phyloP scores from a whole-genome alignment of 2,329 filamentous ascomycete species.

The Botrytis pseudocinerea region DNA sequence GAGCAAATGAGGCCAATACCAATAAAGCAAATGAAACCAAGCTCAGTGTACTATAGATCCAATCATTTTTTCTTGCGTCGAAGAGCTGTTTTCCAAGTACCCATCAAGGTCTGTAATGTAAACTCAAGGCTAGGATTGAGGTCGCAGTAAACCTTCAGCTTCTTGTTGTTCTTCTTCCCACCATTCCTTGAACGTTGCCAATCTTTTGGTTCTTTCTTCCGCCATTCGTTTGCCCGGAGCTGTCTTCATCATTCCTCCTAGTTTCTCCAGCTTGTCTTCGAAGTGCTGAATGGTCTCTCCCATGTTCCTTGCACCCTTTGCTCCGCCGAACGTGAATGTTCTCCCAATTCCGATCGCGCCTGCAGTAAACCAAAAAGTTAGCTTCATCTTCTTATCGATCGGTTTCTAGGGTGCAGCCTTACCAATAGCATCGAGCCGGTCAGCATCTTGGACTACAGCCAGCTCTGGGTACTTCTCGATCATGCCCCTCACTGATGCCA shows the following conservation, averaged over 20 bases:
- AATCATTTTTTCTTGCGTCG: neutral
- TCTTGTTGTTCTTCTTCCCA: conserved; percentile 54
- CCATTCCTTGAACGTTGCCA: conserved; percentile 57
- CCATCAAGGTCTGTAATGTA: neutral
- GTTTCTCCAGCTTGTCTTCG: conserved; percentile 70
- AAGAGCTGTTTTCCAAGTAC: neutral
- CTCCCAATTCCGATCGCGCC: conserved; percentile 83
- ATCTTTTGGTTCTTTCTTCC: conserved; percentile 52
- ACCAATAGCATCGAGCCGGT: conserved; percentile 81
- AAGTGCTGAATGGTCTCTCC: conserved; percentile 72
- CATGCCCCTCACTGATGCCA: conserved; percentile 56
- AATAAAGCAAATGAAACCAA: neutral
- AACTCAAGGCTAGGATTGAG: neutral
- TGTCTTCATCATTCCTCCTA: conserved; percentile 67
- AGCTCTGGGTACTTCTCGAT: conserved; percentile 70
- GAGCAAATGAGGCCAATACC: neutral
- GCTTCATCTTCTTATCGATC: neutral
- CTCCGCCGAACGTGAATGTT: conserved; percentile 75
- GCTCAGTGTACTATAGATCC: neutral
- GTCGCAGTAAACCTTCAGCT: conserved; percentile 35
- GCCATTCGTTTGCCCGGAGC: conserved; percentile 55
- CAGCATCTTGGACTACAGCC: conserved; percentile 88
- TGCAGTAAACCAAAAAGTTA: neutral
- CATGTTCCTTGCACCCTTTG: conserved; percentile 57
- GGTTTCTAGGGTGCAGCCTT: neutral